Evolutionary conservation across 352 stramenopile species (phyloP).

Genomic region (Phytophthora constricta): DNA sequence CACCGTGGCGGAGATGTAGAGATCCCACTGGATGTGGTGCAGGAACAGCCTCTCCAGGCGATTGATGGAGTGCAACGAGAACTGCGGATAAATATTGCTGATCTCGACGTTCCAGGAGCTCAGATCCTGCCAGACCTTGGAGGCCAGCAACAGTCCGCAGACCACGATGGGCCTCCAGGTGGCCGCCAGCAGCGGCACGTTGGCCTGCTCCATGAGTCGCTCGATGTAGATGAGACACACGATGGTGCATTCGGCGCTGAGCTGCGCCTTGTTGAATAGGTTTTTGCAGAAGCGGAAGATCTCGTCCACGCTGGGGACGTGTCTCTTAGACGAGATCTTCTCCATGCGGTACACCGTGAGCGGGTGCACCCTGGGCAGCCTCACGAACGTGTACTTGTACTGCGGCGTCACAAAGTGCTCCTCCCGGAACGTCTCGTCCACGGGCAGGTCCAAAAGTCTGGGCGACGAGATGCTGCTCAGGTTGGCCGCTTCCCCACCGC

Average conservation of each 20-base stretch:
- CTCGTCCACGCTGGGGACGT: conserved; percentile 91
- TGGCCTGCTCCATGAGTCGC: conserved; percentile 97
- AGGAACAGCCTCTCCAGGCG: conserved; percentile 96
- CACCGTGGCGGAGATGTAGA: conserved; percentile 96
- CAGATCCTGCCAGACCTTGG: conserved; percentile 99
- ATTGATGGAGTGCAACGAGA: conserved; percentile 98
- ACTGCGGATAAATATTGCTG: conserved; percentile 98
- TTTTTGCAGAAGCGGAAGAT: conserved; percentile 94
- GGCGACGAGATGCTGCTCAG: conserved; percentile 61
- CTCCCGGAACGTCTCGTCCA: conserved; percentile 88
- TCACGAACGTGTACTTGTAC: conserved; percentile 89
- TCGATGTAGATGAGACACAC: conserved; percentile 99
- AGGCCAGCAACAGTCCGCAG: conserved; percentile 96
- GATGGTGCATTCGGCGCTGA: conserved; percentile 99
- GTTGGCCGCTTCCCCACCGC: conserved; percentile 26
- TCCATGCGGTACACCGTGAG: conserved; percentile 85
- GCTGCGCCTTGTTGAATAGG: conserved; percentile 96
- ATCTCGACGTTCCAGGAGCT: conserved; percentile 99
- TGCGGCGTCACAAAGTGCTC: conserved; percentile 90
- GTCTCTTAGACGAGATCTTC: conserved; percentile 81
- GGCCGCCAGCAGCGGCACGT: conserved; percentile 94
- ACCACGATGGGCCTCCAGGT: conserved; percentile 99
- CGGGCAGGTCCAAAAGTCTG: conserved; percentile 68
- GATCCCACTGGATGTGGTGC: conserved; percentile 97
- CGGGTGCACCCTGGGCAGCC: conserved; percentile 72